These are phyloP conservation scores for Aspergillus coremiiformis DNA, from an alignment of 495 filamentous ascomycete species.

Conservation along the genomic window DNA sequence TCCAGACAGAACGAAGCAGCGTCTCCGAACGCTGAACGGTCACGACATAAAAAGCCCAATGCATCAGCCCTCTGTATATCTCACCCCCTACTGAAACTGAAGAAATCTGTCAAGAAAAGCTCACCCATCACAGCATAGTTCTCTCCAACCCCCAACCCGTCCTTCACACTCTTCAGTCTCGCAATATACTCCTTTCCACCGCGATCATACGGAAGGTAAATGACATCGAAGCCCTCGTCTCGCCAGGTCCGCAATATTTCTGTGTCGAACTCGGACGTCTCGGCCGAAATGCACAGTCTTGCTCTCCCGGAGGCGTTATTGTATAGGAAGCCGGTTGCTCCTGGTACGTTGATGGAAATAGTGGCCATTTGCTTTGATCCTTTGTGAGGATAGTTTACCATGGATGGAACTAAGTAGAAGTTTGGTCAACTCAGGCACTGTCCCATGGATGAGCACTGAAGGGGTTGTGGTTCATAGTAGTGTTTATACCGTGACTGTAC, in stretches of 20 bases:
- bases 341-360: constrained; percentile 34
- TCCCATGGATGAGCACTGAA: not conserved
- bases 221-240: constrained; percentile 59
- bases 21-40: constrained; percentile 50
- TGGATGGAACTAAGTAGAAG: not conserved
- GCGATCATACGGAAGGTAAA: constrained; percentile 50
- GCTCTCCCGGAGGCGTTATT: constrained; percentile 40
- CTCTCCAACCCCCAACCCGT: constrained; percentile 41
- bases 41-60: not conserved
- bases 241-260: constrained; percentile 51
- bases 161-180: constrained; percentile 38
- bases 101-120: no score
- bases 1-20: constrained; percentile 53
- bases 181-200: constrained; percentile 47
- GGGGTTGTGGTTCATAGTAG: not conserved
- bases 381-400: not conserved
- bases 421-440: not conserved
- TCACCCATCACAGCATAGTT: constrained; percentile 45
- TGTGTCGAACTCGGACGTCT: constrained; percentile 53
- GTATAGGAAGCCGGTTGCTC: constrained; percentile 33
- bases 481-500: no score
- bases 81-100: not conserved
- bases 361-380: constrained; percentile 23
- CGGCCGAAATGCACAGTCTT: constrained; percentile 56
- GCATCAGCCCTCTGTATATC: not conserved